Conservation (phyloP, 768 basidiomycete genomes). For the Sarcodon aspratus region DNA sequence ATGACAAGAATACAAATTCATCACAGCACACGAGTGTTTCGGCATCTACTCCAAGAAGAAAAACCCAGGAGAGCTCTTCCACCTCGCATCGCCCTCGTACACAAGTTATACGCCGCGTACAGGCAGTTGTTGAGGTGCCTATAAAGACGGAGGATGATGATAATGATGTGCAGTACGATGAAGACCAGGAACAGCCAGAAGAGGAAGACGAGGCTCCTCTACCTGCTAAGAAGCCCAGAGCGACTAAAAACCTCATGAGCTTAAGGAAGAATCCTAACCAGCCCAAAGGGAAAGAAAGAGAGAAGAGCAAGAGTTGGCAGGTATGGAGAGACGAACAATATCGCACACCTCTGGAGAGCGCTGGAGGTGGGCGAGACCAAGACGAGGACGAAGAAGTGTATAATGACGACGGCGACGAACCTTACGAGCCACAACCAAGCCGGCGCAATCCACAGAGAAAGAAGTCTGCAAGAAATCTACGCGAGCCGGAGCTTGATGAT, state of each 20-base stretch:
- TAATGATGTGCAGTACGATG: constrained; percentile 14
- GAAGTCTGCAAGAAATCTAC: neutral
- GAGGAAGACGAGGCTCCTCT: neutral
- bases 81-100: constrained; percentile 13
- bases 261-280: neutral
- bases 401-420: neutral
- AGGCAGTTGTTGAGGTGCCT: constrained; percentile 42
- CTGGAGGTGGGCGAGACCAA: neutral
- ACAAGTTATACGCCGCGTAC: constrained; percentile 49
- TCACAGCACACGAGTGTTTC: neutral
- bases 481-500: neutral
- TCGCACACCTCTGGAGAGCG: neutral
- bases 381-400: neutral
- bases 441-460: neutral
- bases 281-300: neutral
- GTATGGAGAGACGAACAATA: neutral
- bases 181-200: neutral
- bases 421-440: neutral
- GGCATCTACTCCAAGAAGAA: no score
- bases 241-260: neutral
- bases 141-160: constrained; percentile 54
- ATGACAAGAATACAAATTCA: neutral
- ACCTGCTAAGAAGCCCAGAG: neutral
- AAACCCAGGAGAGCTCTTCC: neutral
- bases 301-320: neutral